A percentile compares a stretch with the other conserved stretches of the same genome.
phyloP scores from a whole-genome alignment of 2,329 filamentous ascomycete genomes.

The Clarireedia hainanense region DNA sequence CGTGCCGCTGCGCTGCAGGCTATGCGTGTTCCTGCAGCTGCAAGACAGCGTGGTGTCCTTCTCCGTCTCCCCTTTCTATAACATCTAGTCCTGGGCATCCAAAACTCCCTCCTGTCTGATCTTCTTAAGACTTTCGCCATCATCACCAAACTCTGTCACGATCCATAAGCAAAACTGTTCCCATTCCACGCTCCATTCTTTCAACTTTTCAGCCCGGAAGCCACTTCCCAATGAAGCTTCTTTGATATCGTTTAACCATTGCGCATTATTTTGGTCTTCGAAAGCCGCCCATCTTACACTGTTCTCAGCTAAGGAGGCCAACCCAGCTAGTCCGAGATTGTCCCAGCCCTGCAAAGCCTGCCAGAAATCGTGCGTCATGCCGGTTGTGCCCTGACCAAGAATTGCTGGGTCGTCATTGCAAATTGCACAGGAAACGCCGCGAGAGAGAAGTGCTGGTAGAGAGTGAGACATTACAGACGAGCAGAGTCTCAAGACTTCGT shows the following conservation, averaged over 20 bases:
- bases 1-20: not conserved
- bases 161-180: constrained; percentile 90
- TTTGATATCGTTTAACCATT: constrained; percentile 67
- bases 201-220: constrained; percentile 62
- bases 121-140: constrained; percentile 17
- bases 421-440: constrained; percentile 75
- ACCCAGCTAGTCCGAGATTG: constrained; percentile 78
- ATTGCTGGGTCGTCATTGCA: constrained; percentile 91
- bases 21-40: too few species aligned
- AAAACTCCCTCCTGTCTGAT: constrained; percentile 14
- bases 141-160: constrained; percentile 62
- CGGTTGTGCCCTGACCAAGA: constrained; percentile 71
- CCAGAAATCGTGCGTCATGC: constrained; percentile 91
- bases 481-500: constrained; percentile 77
- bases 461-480: constrained; percentile 71
- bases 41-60: not conserved
- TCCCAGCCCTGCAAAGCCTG: constrained; percentile 87
- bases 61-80: not conserved
- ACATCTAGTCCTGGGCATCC: constrained; percentile 15
- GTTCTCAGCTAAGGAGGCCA: constrained; percentile 86
- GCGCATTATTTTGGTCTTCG: constrained; percentile 64
- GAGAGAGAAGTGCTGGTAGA: constrained; percentile 73
- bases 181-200: constrained; percentile 74
- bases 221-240: constrained; percentile 66
- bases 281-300: constrained; percentile 85